These are phyloP conservation scores for Candida mattraensis DNA, from an alignment of 805 yeast species.

Conservation along the genomic window DNA sequence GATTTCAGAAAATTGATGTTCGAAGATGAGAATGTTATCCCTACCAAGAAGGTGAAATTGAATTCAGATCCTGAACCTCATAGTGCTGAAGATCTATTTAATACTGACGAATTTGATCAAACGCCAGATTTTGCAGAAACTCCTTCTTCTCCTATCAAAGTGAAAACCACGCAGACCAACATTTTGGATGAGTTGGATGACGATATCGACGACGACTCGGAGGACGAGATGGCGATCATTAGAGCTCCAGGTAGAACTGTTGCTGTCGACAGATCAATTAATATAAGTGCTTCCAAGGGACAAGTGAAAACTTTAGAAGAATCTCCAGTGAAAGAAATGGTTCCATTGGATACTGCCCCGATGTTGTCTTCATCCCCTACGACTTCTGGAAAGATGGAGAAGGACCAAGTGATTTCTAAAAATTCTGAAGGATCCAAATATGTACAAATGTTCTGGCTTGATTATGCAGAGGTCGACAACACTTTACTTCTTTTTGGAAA, in stretches of 20 bases:
- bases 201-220: constrained; percentile 40
- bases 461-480: constrained; percentile 75
- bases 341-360: too few species aligned
- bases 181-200: constrained; percentile 9
- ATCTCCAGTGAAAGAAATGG: too few species aligned
- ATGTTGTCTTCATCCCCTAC: constrained; percentile 26
- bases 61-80: constrained; percentile 26
- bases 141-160: constrained; percentile 35
- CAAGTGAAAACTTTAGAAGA: constrained; percentile 8
- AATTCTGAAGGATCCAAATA: constrained; percentile 32
- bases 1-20: constrained; percentile 20
- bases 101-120: constrained; percentile 16
- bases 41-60: constrained; percentile 24
- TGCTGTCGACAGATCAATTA: constrained; percentile 39
- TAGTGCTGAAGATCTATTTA: constrained; percentile 20
- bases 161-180: constrained; percentile 3
- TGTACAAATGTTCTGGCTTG: constrained; percentile 86
- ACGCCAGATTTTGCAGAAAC: constrained; percentile 17
- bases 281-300: constrained; percentile 36
- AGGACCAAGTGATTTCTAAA: constrained; percentile 35
- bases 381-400: constrained; percentile 33
- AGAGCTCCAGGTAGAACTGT: constrained; percentile 23
- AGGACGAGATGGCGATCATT: constrained; percentile 59
- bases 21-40: constrained; percentile 20
- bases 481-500: constrained; percentile 80